Base-by-base conservation (phyloP, 2,329 filamentous ascomycete species). In the Mariannaea elegans region DNA sequence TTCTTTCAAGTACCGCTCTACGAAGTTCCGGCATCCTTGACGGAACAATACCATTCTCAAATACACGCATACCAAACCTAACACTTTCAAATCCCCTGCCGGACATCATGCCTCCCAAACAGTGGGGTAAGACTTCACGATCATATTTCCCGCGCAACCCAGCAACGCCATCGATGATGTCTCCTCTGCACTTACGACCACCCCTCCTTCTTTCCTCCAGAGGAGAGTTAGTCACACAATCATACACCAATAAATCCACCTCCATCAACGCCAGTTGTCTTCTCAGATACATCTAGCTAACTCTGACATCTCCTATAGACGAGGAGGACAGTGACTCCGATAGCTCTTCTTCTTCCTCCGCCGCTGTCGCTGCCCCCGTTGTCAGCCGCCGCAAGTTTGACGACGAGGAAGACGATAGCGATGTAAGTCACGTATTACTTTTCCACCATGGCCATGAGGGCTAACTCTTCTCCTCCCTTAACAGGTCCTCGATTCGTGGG, bases 401-500 rank as follows among this genome's bases (percentile, higher is more conserved):
- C 70, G 94, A 98, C 70, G 94, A 98, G 76, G 94, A 97, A 78
- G 90, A 94, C 31, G 89, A 91, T 67, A 83, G 82, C 69, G 92
- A 96, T 78, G 94, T 94, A 85, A 72, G 84, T 75, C 36, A 57
- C 32, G 67, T 31, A 36, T 36, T 19, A 13, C 12, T 7, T 34
- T 21, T 14, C 31, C 27, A 29, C 18, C 5, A 24, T 29, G 12
- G 23, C 7, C 8, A 29, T 21, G 13, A n/a, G 18, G 9, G 49
- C 56, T 65, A 24, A 70, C 51, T 32, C 7, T 14, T 16, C 10
- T 4, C 24, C 18, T 24, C 24, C 18, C 27, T n/a, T 45, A 14
- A n/a, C 65, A 97, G 90, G 92, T 98, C 57, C 87, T 97, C 73
- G 95, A 99, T 61, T 94, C 92, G 31, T 99, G 95, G 95, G 94